Percentiles rank a stretch among this genome's conserved stretches.
These are phyloP conservation scores for Olyra latifolia DNA, from an alignment of 176 grass and related monocot genomes.

Conservation along the genomic window DNA sequence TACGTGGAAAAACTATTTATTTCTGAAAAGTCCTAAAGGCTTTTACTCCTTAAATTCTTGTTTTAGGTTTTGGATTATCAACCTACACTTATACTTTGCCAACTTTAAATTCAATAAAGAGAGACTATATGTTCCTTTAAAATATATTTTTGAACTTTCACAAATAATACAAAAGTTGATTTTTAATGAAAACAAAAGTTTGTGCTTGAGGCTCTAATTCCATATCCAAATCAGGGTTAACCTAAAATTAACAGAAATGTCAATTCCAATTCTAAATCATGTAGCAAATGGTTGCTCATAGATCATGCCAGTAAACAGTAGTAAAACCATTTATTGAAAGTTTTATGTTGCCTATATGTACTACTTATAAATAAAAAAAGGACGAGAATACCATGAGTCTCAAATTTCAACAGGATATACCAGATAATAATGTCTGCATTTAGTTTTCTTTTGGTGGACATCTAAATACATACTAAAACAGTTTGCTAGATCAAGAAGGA, in stretches of 20 bases:
- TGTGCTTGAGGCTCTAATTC: conserved; percentile 84
- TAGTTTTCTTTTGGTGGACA: not conserved
- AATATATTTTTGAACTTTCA: too few species aligned
- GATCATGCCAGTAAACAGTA: not conserved
- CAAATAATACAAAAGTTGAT: too few species aligned
- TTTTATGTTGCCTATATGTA: not conserved
- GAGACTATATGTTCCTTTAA: too few species aligned
- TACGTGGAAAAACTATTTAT: too few species aligned
- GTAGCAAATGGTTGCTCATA: not conserved
- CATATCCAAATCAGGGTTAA: conserved; percentile 87
- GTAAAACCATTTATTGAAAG: not conserved
- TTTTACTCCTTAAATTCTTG: too few species aligned
- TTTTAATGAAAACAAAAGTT: too few species aligned
- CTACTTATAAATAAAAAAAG: not conserved
- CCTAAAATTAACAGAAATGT: conserved; percentile 44
- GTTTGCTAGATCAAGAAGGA: not conserved
- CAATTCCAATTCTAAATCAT: conserved; percentile 18
- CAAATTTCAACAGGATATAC: not conserved
- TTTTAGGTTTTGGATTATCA: too few species aligned
- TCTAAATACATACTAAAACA: not conserved
- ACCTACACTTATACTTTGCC: too few species aligned
- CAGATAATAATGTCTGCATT: conserved; percentile 1
- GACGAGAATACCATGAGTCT: not conserved
- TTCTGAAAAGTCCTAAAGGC: too few species aligned
- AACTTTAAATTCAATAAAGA: too few species aligned